Evolutionary conservation across 169 alveolate genomes (phyloP).

Genomic region (Babesia sp.): DNA sequence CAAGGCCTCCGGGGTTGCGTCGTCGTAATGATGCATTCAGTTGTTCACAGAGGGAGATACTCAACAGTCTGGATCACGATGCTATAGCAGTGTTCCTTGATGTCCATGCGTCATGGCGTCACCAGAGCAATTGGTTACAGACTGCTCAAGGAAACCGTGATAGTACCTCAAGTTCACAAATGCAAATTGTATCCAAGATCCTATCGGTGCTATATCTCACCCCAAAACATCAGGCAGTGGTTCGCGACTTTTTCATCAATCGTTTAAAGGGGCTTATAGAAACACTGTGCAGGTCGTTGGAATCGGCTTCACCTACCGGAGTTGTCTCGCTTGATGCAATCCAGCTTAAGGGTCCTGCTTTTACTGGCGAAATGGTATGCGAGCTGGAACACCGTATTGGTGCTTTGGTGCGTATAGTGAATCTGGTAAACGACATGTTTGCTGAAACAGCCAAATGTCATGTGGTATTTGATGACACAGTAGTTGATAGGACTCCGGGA

Average conservation of each 20-base stretch:
- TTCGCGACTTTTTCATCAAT: slow-evolving; percentile 1
- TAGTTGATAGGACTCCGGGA: neutral
- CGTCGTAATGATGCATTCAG: neutral
- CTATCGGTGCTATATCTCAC: slow-evolving; percentile 22
- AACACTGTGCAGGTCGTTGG: neutral
- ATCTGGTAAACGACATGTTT: slow-evolving; percentile 25
- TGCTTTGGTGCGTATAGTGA: slow-evolving; percentile 47
- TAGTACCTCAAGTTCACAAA: slow-evolving; percentile 17
- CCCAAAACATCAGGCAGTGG: neutral
- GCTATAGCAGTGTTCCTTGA: slow-evolving; percentile 37
- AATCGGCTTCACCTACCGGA: neutral
- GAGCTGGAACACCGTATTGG: slow-evolving; percentile 42
- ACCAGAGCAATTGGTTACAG: slow-evolving; percentile 60
- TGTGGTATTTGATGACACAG: neutral
- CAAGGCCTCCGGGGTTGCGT: neutral
- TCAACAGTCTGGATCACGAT: slow-evolving; percentile 30
- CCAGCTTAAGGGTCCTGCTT: neutral
- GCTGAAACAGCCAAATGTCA: neutral
- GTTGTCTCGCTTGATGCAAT: neutral
- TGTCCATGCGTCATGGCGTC: slow-evolving; percentile 43
- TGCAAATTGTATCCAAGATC: slow-evolving; percentile 49
- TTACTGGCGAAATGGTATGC: neutral
- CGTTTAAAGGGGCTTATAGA: slow-evolving; percentile 2
- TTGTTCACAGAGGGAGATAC: slow-evolving; percentile 4
- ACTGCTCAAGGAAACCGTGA: slow-evolving; percentile 19